A percentile compares a stretch with the other conserved stretches of the same genome.
phyloP scores from a whole-genome alignment of 495 filamentous ascomycete genomes.

The Articulospora tetracladia region DNA sequence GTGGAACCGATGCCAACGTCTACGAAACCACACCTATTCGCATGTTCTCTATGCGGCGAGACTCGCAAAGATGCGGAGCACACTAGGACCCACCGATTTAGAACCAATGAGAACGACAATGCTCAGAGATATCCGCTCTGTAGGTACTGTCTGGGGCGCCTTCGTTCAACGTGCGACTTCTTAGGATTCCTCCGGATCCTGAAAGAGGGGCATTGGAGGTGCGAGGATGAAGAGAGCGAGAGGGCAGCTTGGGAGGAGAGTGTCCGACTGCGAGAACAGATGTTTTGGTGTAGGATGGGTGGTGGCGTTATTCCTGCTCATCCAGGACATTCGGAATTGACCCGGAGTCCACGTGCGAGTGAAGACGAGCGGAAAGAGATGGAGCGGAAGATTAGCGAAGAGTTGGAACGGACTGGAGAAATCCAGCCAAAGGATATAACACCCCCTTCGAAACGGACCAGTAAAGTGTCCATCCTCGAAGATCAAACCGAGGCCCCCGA shows the following conservation, averaged over 20 bases:
- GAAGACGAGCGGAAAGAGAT: conserved; percentile 20
- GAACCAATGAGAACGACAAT: conserved; percentile 77
- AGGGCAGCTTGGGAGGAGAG: conserved; percentile 91
- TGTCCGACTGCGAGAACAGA: conserved; percentile 79
- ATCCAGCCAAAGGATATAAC: conserved; percentile 25
- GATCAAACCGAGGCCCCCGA: not conserved
- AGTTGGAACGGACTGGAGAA: conserved; percentile 22
- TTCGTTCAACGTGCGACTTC: conserved; percentile 87
- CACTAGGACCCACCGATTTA: conserved; percentile 81
- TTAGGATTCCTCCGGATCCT: conserved; percentile 85
- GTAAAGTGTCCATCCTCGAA: not conserved
- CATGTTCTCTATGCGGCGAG: conserved; percentile 90
- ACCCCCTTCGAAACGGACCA: conserved; percentile 1
- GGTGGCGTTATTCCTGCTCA: conserved; percentile 24
- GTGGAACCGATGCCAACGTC: conserved; percentile 78
- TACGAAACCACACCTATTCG: conserved; percentile 54
- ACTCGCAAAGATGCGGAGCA: conserved; percentile 62
- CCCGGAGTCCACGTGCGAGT: conserved; percentile 15
- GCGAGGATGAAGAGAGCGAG: conserved; percentile 54
- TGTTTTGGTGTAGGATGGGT: conserved; percentile 94
- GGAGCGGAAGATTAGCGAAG: conserved; percentile 21
- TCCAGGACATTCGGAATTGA: conserved; percentile 11
- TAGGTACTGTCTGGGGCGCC: conserved; percentile 75
- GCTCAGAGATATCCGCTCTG: conserved; percentile 83
- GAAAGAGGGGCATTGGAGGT: conserved; percentile 76